Conservation (phyloP, 2,329 filamentous ascomycete genomes). For the Hymenoscyphus linearis region DNA sequence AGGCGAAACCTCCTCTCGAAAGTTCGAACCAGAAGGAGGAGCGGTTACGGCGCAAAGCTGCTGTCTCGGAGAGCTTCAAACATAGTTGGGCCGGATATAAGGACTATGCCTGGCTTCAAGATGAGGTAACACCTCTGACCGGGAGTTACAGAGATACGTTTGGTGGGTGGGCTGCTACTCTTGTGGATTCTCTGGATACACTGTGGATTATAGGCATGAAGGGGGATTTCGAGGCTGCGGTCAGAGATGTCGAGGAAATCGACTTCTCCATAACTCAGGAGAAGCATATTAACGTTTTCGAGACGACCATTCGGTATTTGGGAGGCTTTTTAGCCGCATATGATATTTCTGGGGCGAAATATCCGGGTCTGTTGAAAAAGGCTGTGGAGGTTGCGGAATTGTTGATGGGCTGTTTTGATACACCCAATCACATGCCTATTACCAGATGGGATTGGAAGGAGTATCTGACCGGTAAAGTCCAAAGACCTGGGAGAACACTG, state of each 20-base stretch:
- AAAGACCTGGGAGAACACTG: slow-evolving; percentile 51
- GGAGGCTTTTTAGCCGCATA: slow-evolving; percentile 83
- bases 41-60: slow-evolving; percentile 21
- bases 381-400: slow-evolving; percentile 67
- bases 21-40: slow-evolving; percentile 19
- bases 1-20: slow-evolving; percentile 23
- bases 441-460: slow-evolving; percentile 40
- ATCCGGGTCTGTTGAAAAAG: slow-evolving; percentile 62
- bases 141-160: slow-evolving; percentile 71
- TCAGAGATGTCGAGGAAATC: slow-evolving; percentile 62
- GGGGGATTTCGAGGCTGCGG: slow-evolving; percentile 73
- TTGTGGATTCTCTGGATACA: slow-evolving; percentile 79
- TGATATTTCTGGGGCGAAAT: slow-evolving; percentile 70
- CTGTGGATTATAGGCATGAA: slow-evolving; percentile 82
- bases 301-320: slow-evolving; percentile 87
- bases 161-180: slow-evolving; percentile 83
- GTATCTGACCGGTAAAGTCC: slow-evolving; percentile 52
- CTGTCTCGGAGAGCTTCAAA: slow-evolving; percentile 29
- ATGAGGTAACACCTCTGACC: slow-evolving; percentile 74
- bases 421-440: slow-evolving; percentile 88
- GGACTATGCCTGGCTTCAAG: slow-evolving; percentile 73
- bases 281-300: slow-evolving; percentile 55
- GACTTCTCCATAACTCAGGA: slow-evolving; percentile 67
- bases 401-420: slow-evolving; percentile 70
- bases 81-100: slow-evolving; percentile 75